Conservation (phyloP, 78 protist species). For the Polysphondylium violaceum region DNA sequence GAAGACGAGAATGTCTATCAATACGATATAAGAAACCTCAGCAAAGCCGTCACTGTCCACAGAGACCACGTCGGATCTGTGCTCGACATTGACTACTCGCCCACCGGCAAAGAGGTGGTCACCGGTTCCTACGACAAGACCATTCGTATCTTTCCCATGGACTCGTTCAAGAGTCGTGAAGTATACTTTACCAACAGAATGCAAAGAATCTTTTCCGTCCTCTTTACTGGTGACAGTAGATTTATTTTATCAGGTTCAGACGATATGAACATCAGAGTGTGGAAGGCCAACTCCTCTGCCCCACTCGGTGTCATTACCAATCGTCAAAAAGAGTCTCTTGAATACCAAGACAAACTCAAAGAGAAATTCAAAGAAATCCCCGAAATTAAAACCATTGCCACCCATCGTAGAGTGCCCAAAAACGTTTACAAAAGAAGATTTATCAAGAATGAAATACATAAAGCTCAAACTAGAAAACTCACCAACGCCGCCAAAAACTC, state of each 20-base stretch:
- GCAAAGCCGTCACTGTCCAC: constrained; percentile 88
- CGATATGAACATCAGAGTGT: constrained; percentile 91
- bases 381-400: constrained; percentile 52
- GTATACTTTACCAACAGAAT: constrained; percentile 97
- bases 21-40: constrained; percentile 95
- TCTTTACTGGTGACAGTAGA: constrained; percentile 84
- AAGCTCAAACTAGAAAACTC: constrained; percentile 20
- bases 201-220: constrained; percentile 90
- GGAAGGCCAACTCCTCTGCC: constrained; percentile 92
- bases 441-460: constrained; percentile 49
- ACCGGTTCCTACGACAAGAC: constrained; percentile 95
- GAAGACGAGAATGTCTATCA: constrained; percentile 96
- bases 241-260: constrained; percentile 93
- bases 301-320: constrained; percentile 28
- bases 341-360: constrained; percentile 53
- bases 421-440: constrained; percentile 40
- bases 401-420: constrained; percentile 67
- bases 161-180: constrained; percentile 64
- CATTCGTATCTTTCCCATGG: constrained; percentile 88
- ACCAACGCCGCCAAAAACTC: constrained; percentile 8
- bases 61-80: constrained; percentile 95
- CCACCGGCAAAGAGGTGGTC: constrained; percentile 96
- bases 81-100: constrained; percentile 94
- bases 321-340: constrained; percentile 32
- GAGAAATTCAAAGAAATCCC: constrained; percentile 77